These are phyloP conservation scores for Lactifluus subvellereus DNA, from an alignment of 768 basidiomycete species.

Conservation along the genomic window DNA sequence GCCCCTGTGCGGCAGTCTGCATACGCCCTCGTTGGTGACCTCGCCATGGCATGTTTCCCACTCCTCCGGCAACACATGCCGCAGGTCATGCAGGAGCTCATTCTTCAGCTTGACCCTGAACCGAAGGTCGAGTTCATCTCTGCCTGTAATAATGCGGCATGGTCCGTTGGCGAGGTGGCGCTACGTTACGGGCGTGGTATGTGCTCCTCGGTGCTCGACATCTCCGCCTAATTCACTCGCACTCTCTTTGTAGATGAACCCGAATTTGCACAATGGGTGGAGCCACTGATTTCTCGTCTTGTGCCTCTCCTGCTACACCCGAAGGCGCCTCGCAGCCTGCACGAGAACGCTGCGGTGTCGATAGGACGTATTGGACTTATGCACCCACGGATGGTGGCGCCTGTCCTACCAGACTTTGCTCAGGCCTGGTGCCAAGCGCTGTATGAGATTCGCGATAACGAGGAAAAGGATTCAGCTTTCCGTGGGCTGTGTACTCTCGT, in stretches of 20 bases:
- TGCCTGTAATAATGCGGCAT: slow-evolving; percentile 98
- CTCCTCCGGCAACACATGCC: slow-evolving; percentile 82
- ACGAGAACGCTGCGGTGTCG: slow-evolving; percentile 98
- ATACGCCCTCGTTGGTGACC: slow-evolving; percentile 96
- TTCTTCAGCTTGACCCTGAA: slow-evolving; percentile 85
- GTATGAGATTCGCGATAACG: slow-evolving; percentile 98
- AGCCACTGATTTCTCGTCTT: slow-evolving; percentile 77
- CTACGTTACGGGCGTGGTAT: slow-evolving; percentile 80
- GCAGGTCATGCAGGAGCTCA: slow-evolving; percentile 85
- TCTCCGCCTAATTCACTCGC: not conserved
- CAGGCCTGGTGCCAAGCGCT: slow-evolving; percentile 96
- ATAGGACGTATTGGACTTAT: slow-evolving; percentile 95
- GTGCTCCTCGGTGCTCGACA: slow-evolving; percentile 24
- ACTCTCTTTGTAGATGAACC: slow-evolving; percentile 49
- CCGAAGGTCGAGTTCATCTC: slow-evolving; percentile 93
- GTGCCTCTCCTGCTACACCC: slow-evolving; percentile 91
- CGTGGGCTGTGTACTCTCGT: slow-evolving; percentile 94
- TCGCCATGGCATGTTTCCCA: slow-evolving; percentile 93
- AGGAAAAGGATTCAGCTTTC: slow-evolving; percentile 99
- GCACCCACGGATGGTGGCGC: slow-evolving; percentile 84
- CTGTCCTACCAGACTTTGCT: slow-evolving; percentile 84
- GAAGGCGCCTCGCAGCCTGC: slow-evolving; percentile 87
- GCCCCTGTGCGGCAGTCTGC: slow-evolving; percentile 94
- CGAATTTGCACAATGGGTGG: slow-evolving; percentile 91
- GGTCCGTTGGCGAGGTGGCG: slow-evolving; percentile 99